phyloP scores from a whole-genome alignment of 192 early-diverging fungal species.

The Mortierella alpina region DNA sequence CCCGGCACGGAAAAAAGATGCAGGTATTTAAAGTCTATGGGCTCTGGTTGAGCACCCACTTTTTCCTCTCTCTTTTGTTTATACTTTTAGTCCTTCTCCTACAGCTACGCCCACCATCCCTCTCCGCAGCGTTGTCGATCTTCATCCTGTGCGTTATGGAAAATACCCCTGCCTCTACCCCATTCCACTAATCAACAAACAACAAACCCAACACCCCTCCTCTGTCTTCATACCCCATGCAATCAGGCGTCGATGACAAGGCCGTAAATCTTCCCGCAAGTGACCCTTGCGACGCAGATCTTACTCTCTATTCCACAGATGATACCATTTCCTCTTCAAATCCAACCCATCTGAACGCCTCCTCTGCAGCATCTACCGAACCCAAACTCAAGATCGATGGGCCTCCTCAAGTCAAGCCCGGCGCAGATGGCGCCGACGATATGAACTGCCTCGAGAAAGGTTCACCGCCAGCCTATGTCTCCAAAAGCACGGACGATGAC shows the following conservation, averaged over 20 bases:
- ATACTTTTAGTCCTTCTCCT: neutral
- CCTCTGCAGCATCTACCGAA: neutral
- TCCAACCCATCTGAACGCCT: neutral
- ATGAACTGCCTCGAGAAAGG: constrained; percentile 18
- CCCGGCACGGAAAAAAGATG: neutral
- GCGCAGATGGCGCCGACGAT: neutral
- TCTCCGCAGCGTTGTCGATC: too few relatives aligned
- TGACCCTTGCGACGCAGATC: constrained; percentile 46
- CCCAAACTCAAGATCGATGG: neutral
- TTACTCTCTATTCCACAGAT: constrained; percentile 1
- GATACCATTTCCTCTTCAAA: neutral
- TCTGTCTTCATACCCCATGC: constrained; percentile 11
- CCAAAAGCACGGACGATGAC: neutral
- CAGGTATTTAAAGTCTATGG: neutral
- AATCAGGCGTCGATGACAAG: constrained; percentile 31
- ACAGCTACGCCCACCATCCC: neutral
- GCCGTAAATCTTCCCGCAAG: constrained; percentile 53
- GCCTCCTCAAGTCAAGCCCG: neutral
- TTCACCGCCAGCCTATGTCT: neutral
- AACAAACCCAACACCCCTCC: neutral
- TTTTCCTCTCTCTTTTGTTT: neutral
- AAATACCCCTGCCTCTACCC: constrained; percentile 1
- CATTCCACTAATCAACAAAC: neutral
- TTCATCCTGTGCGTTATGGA: constrained; percentile 15
- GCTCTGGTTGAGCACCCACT: neutral